Percentiles rank a stretch among this genome's conserved stretches.
phyloP scores from a whole-genome alignment of 805 yeast genomes.

The Barnettozyma sp. region DNA sequence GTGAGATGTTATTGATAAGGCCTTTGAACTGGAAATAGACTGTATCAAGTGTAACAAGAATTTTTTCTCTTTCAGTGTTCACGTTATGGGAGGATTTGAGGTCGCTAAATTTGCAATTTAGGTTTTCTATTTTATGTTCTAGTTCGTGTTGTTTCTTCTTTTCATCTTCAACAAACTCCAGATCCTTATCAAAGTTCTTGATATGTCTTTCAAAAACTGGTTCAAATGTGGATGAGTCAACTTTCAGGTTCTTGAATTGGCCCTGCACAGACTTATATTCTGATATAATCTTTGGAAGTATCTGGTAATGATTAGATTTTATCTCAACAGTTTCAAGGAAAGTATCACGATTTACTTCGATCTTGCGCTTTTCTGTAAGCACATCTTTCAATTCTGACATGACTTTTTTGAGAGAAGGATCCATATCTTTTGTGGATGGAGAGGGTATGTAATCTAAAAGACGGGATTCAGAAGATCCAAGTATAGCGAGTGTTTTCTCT shows the following conservation, averaged over 20 bases:
- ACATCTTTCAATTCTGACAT: conserved; percentile 29
- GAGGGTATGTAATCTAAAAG: conserved; percentile 27
- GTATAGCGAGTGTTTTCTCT: conserved; percentile 37
- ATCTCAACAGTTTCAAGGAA: conserved; percentile 37
- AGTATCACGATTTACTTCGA: conserved; percentile 33
- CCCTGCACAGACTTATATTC: conserved; percentile 33
- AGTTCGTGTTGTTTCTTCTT: conserved; percentile 32
- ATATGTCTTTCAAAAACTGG: conserved; percentile 37
- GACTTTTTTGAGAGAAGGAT: conserved; percentile 31
- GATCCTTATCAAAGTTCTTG: conserved; percentile 42
- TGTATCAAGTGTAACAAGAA: conserved; percentile 41
- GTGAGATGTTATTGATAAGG: conserved; percentile 50
- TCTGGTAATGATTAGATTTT: conserved; percentile 39
- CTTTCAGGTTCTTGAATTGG: conserved; percentile 12
- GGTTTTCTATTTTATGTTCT: conserved; percentile 31
- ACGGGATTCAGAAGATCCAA: conserved; percentile 30
- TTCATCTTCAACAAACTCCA: conserved; percentile 39
- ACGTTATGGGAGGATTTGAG: conserved; percentile 15
- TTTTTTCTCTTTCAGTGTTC: conserved; percentile 33
- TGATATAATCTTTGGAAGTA: conserved; percentile 47
- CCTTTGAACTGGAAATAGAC: conserved; percentile 32
- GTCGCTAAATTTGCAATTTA: conserved; percentile 26
- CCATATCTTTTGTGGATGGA: conserved; percentile 25
- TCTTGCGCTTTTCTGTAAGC: conserved; percentile 26
- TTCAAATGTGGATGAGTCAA: conserved; percentile 32